Evolutionary conservation across 768 basidiomycete species (phyloP).

Genomic region (Naganishia randhawae): DNA sequence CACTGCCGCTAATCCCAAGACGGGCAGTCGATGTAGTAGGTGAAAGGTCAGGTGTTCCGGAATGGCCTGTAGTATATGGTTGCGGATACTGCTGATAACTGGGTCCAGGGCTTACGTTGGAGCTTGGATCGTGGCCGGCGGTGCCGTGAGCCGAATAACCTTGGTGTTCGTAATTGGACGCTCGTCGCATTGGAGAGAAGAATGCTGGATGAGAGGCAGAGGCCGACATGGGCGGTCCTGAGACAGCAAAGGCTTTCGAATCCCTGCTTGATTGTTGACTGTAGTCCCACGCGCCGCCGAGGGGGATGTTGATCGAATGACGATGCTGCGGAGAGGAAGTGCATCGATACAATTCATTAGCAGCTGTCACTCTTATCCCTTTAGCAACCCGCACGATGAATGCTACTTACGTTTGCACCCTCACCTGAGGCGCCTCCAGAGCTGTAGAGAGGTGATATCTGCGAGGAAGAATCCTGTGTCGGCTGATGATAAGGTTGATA

Average conservation of each 20-base stretch:
- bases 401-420: not conserved
- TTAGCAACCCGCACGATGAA: not conserved
- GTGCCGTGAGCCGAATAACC: not conserved
- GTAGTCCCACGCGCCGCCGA: not conserved
- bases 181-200: constrained; percentile 22
- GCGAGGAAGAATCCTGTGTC: not conserved
- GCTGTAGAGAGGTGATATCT: not conserved
- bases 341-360: not conserved
- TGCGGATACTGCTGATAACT: constrained; percentile 18
- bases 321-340: constrained; percentile 11
- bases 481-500: constrained; percentile 2
- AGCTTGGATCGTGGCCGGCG: not conserved
- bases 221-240: not conserved
- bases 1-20: constrained; percentile 6
- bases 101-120: not conserved
- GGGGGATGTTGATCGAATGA: constrained; percentile 23
- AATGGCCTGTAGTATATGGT: constrained; percentile 18
- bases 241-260: too few species aligned
- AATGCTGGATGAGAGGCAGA: not conserved
- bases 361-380: too few species aligned
- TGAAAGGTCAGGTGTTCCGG: not conserved
- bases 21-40: constrained; percentile 18
- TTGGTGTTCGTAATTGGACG: constrained; percentile 7
- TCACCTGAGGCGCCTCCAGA: not conserved
- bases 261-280: not conserved